A percentile compares a stretch with the other conserved stretches of the same genome.
Conservation (phyloP, 1,284 basidiomycete species). For the Microbotryum intermedium region DNA sequence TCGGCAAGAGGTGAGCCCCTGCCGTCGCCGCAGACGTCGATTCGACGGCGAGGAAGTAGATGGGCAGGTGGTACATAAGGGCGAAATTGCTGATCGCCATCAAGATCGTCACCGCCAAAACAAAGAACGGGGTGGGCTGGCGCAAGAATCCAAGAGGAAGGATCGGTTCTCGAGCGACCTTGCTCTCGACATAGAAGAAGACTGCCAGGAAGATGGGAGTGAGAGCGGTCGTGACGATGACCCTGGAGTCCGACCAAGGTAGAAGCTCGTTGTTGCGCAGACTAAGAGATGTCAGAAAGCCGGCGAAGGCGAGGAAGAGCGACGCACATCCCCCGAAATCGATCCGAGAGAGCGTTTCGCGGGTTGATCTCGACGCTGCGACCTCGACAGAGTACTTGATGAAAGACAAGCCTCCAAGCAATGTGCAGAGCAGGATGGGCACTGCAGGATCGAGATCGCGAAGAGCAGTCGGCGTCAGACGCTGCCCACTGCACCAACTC, state of each 20-base stretch:
- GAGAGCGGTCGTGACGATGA: slow-evolving; percentile 55
- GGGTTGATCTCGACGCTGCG: slow-evolving; percentile 38
- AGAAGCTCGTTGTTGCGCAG: slow-evolving; percentile 72
- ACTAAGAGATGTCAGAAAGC: slow-evolving; percentile 64
- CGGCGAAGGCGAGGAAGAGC: slow-evolving; percentile 63
- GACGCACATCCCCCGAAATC: slow-evolving; percentile 74
- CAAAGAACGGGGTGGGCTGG: slow-evolving; percentile 65
- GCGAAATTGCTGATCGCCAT: slow-evolving; percentile 31
- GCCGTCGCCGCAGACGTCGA: not conserved
- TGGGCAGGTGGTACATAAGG: slow-evolving; percentile 58
- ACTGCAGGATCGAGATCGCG: slow-evolving; percentile 58
- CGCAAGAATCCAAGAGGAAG: slow-evolving; percentile 71
- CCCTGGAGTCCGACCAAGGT: slow-evolving; percentile 61
- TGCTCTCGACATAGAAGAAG: slow-evolving; percentile 66
- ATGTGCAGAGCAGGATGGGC: slow-evolving; percentile 37
- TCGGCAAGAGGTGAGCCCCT: slow-evolving; percentile 71
- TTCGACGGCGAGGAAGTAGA: slow-evolving; percentile 75
- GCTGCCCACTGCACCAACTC: too few relatives aligned
- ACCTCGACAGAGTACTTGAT: slow-evolving; percentile 51
- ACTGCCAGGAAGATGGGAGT: slow-evolving; percentile 50
- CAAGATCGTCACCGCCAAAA: slow-evolving; percentile 66
- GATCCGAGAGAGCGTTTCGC: slow-evolving; percentile 62
- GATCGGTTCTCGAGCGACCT: slow-evolving; percentile 66
- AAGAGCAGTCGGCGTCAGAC: slow-evolving; percentile 58
- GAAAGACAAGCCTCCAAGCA: not conserved